phyloP scores from a whole-genome alignment of 352 stramenopile genomes.

The Pythium scleroteichum region DNA sequence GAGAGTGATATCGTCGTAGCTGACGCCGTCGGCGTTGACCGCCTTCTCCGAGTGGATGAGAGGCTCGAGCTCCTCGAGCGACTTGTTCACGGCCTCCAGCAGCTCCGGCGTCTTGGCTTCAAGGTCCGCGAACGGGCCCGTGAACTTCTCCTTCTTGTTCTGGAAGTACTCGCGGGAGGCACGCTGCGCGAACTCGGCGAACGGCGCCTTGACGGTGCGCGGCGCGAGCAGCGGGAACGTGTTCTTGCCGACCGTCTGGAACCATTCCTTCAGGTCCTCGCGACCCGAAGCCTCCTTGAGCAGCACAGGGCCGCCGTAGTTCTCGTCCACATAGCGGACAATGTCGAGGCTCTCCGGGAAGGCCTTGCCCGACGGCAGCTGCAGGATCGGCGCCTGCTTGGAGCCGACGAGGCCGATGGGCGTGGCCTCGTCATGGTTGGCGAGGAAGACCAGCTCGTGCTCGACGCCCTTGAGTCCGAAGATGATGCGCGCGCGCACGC shows the following conservation, averaged over 20 bases:
- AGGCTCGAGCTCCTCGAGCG: constrained; percentile 39
- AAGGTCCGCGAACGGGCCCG: constrained; percentile 37
- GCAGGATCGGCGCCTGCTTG: constrained; percentile 56
- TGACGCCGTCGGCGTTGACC: constrained; percentile 44
- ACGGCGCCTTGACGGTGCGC: constrained; percentile 42
- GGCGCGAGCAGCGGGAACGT: constrained; percentile 46
- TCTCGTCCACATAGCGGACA: constrained; percentile 51
- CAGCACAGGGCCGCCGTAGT: constrained; percentile 39
- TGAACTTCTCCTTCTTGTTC: constrained; percentile 58
- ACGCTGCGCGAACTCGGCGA: constrained; percentile 53
- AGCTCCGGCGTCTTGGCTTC: constrained; percentile 41
- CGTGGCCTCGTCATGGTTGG: constrained; percentile 53
- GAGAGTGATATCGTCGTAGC: constrained; percentile 59
- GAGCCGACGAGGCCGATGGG: constrained; percentile 45
- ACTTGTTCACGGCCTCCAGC: constrained; percentile 40
- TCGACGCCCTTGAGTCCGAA: constrained; percentile 47
- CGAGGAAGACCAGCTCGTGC: constrained; percentile 45
- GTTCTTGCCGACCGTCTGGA: constrained; percentile 30
- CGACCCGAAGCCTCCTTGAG: constrained; percentile 36
- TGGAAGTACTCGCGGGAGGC: constrained; percentile 57
- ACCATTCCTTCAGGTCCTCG: constrained; percentile 49
- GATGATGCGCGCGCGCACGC: constrained; percentile 51
- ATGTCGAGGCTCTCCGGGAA: constrained; percentile 65
- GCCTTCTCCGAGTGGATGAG: constrained; percentile 42
- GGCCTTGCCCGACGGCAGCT: constrained; percentile 39